Evolutionary conservation across 2,329 filamentous ascomycete species (phyloP).

Genomic region (Verticillium nonalfalfae): DNA sequence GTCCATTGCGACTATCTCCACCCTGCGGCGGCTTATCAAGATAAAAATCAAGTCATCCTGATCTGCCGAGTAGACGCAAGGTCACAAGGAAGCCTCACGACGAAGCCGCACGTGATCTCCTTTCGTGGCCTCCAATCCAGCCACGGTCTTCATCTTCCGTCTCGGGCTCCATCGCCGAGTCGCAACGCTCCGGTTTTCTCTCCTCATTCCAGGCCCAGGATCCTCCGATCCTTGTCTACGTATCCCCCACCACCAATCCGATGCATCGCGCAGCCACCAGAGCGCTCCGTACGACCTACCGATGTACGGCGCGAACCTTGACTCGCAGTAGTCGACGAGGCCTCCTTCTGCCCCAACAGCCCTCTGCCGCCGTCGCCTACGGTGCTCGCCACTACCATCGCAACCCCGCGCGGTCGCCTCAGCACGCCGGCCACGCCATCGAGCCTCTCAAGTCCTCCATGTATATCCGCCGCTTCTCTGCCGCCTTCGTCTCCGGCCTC

Average conservation of each 20-base stretch:
- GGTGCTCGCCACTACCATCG: conserved; percentile 12
- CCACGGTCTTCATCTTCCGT: neutral
- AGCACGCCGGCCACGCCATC: conserved; percentile 25
- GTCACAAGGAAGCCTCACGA: neutral
- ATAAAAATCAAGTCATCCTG: neutral
- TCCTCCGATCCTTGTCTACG: neutral
- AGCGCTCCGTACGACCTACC: conserved; percentile 62
- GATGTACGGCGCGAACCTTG: conserved; percentile 55
- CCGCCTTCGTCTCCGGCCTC: conserved; percentile 62
- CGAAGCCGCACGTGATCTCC: neutral
- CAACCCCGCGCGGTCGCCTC: conserved; percentile 11
- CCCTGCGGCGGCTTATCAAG: neutral
- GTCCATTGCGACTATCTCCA: neutral
- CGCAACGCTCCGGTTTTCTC: neutral
- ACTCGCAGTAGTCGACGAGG: conserved; percentile 42
- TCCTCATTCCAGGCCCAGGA: neutral
- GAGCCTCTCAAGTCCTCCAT: conserved; percentile 62
- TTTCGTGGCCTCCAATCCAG: neutral
- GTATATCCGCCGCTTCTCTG: conserved; percentile 63
- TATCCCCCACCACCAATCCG: conserved; percentile 9
- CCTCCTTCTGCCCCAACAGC: conserved; percentile 21
- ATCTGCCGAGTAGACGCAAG: neutral
- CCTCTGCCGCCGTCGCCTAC: conserved; percentile 10
- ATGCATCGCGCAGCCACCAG: conserved; percentile 71
- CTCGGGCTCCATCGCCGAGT: neutral